A percentile compares a stretch with the other conserved stretches of the same genome.
These are phyloP conservation scores for Penicillium hordei DNA, from an alignment of 2,329 filamentous ascomycete species.

Conservation along the genomic window DNA sequence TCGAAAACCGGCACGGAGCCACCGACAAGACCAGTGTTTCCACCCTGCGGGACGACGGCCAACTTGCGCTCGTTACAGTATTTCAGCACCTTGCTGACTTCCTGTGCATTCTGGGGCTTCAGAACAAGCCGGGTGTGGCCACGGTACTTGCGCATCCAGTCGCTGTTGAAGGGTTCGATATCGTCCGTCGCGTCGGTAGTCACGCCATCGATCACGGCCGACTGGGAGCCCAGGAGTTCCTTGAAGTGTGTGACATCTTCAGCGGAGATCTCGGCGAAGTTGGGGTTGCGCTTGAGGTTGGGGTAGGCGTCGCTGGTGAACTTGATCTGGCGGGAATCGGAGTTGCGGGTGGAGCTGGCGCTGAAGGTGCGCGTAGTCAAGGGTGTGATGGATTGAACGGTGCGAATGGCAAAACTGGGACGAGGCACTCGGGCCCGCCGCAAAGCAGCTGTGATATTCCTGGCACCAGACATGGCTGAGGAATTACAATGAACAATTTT, in stretches of 20 bases:
- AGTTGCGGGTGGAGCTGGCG: slow-evolving; percentile 26
- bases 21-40: slow-evolving; percentile 93
- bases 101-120: slow-evolving; percentile 77
- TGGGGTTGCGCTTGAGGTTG: slow-evolving; percentile 72
- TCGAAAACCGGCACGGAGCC: slow-evolving; percentile 97
- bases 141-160: slow-evolving; percentile 99
- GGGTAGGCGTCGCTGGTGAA: slow-evolving; percentile 83
- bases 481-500: slow-evolving; percentile 19
- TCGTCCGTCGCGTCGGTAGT: slow-evolving; percentile 73
- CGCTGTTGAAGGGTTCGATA: slow-evolving; percentile 87
- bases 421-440: slow-evolving; percentile 36
- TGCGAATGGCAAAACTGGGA: slow-evolving; percentile 26
- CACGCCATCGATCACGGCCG: slow-evolving; percentile 81
- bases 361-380: slow-evolving; percentile 32
- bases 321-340: slow-evolving; percentile 52
- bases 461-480: slow-evolving; percentile 31
- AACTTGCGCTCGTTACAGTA: slow-evolving; percentile 94
- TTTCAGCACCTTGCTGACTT: slow-evolving; percentile 85
- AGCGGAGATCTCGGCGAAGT: slow-evolving; percentile 66
- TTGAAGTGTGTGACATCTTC: slow-evolving; percentile 85
- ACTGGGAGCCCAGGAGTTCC: slow-evolving; percentile 72
- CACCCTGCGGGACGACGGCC: slow-evolving; percentile 94
- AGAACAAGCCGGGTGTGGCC: slow-evolving; percentile 85
- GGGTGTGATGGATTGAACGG: slow-evolving; percentile 20
- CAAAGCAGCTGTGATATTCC: slow-evolving; percentile 33